Conservation (phyloP, 2,329 filamentous ascomycete genomes). For the Colletotrichum musicola region DNA sequence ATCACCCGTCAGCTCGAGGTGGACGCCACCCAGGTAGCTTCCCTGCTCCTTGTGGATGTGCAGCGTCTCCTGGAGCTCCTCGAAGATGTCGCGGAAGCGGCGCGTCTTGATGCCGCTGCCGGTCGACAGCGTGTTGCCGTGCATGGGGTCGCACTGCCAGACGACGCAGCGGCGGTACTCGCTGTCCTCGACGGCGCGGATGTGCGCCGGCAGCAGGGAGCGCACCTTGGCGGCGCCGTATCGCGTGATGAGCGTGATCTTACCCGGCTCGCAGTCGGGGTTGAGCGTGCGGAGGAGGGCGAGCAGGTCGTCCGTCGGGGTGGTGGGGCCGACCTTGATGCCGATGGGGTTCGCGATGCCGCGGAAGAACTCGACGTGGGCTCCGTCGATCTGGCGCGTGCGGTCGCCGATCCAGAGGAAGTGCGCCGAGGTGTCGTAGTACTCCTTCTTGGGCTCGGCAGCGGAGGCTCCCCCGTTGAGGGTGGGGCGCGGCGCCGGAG, state of each 20-base stretch:
- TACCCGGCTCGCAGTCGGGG: constrained; percentile 83
- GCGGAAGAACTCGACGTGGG: constrained; percentile 97
- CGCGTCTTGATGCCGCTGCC: constrained; percentile 89
- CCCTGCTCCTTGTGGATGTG: constrained; percentile 85
- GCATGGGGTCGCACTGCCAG: constrained; percentile 99
- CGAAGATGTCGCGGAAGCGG: constrained; percentile 89
- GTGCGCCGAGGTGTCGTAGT: constrained; percentile 95
- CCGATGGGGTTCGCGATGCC: constrained; percentile 96
- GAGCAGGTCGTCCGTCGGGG: constrained; percentile 81
- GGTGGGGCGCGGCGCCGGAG: constrained; percentile 60
- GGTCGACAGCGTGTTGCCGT: constrained; percentile 82
- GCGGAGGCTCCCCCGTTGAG: constrained; percentile 45
- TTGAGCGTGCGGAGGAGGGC: constrained; percentile 87
- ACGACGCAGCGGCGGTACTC: constrained; percentile 78
- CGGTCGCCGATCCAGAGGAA: constrained; percentile 99
- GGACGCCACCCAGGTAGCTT: constrained; percentile 92
- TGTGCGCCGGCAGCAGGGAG: constrained; percentile 83
- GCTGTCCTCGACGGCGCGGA: constrained; percentile 86
- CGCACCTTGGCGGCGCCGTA: constrained; percentile 87
- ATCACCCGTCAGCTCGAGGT: constrained; percentile 95
- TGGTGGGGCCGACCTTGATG: constrained; percentile 94
- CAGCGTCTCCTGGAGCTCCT: constrained; percentile 86
- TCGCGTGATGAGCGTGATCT: constrained; percentile 95
- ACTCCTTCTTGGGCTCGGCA: constrained; percentile 66
- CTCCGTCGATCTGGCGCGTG: constrained; percentile 91